These are phyloP conservation scores for Ilyonectria mors-panacis DNA, from an alignment of 2,329 filamentous ascomycete species.

Conservation along the genomic window DNA sequence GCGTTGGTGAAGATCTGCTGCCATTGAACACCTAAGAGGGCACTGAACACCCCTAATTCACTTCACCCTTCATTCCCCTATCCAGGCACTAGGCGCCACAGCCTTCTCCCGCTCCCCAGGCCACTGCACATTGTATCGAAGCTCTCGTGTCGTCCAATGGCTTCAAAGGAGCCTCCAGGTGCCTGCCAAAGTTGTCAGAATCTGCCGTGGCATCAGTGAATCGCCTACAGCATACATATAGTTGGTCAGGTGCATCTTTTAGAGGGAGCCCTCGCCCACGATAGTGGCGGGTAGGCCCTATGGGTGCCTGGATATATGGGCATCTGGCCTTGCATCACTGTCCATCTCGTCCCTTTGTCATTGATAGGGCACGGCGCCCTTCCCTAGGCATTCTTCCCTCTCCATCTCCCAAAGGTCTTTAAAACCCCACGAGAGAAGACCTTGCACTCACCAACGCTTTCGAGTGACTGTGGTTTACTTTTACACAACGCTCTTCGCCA, in stretches of 20 bases:
- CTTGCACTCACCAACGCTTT: neutral
- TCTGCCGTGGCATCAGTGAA: neutral
- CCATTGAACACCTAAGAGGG: neutral
- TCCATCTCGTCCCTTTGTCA: slow-evolving; percentile 16
- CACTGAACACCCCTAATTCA: neutral
- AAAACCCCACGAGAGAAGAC: neutral
- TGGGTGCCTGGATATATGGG: neutral
- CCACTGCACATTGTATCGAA: neutral
- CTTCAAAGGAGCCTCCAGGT: neutral
- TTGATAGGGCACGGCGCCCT: slow-evolving; percentile 3
- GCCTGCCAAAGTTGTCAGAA: neutral
- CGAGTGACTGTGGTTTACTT: neutral
- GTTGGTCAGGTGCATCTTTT: neutral
- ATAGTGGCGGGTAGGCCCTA: slow-evolving; percentile 2
- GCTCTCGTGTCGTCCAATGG: neutral
- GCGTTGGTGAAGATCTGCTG: neutral
- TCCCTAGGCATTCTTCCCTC: neutral
- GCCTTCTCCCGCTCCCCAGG: neutral
- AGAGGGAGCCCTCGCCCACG: neutral
- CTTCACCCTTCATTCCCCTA: too few species aligned
- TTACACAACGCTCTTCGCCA: neutral
- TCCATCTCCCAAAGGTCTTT: slow-evolving; percentile 1
- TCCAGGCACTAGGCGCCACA: neutral
- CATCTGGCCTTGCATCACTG: slow-evolving; percentile 29
- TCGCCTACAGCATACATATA: neutral